These are phyloP conservation scores for Phytophthora ohioensis DNA, from an alignment of 352 stramenopile species.

Conservation along the genomic window DNA sequence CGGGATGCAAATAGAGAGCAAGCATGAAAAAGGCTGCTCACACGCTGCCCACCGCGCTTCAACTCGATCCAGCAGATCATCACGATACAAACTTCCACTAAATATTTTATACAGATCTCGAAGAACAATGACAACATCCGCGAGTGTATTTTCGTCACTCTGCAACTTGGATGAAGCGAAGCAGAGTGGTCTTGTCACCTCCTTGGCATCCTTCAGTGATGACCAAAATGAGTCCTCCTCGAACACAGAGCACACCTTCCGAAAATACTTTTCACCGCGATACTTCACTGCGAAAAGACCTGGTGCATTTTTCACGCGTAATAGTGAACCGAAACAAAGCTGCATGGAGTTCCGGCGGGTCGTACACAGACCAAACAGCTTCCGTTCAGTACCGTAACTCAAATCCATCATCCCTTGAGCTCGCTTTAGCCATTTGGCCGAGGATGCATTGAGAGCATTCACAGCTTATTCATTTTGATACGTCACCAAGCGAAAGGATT, in stretches of 20 bases:
- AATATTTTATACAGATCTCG: background rate
- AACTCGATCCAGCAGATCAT: too few species aligned
- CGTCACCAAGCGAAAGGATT: background rate
- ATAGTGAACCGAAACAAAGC: background rate
- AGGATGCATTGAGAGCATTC: background rate
- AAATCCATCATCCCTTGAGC: background rate
- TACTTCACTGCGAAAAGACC: background rate
- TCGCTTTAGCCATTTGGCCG: background rate
- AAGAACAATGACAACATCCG: background rate
- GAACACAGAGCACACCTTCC: background rate
- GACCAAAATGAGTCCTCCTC: background rate
- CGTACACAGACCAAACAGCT: background rate
- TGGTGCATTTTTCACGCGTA: background rate
- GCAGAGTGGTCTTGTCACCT: background rate
- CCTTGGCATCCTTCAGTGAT: background rate
- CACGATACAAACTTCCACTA: too few species aligned
- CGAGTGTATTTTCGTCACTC: background rate
- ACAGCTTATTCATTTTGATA: background rate
- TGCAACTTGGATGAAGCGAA: background rate
- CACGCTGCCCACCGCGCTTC: too few species aligned
- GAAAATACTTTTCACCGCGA: background rate
- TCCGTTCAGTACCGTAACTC: background rate
- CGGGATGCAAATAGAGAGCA: too few species aligned
- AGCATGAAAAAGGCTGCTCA: too few species aligned
- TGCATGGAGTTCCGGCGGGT: background rate